Base-by-base conservation (phyloP, 768 basidiomycete genomes). In the Leccinum disarticulatum region DNA sequence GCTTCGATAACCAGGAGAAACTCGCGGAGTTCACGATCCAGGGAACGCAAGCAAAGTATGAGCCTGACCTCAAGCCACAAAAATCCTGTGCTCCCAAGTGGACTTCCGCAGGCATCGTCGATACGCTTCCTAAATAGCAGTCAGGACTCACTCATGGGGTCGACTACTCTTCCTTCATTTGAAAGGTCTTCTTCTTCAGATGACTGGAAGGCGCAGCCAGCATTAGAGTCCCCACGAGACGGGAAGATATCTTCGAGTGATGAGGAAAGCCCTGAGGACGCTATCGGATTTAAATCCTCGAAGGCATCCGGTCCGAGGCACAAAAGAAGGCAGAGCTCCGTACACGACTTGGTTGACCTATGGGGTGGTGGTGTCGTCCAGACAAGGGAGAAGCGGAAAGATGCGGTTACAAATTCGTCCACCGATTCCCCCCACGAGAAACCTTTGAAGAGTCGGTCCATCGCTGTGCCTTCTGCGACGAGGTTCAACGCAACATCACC, bases 291-390 rank as follows among this genome's bases (percentile, higher is more conserved):
- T 51, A 71, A 62, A 55, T 52, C 62, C 52, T 57, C 70, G 59
- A 70, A 66, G 54, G 59, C 65, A 33, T 64, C 69, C 17, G 68
- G 68, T 60, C 65, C 72, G 54, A 74, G 71, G 54, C 68, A 74
- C 46, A 80, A 73, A 64, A 78, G 82, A 43, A 76, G 91, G 62
- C 90, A 93, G 76, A 87, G 85, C 66, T 93, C 92, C 13, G 90
- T 93, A 25, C 90, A 94, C 66, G 88, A 93, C 67, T 70, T 93
- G 57, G 88, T 93, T 30, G 88, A 89, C 69, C 71, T 93, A 30
- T 92, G 87, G 79, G 89, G 89, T 46, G 88, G 88, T 7, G 79
- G 80, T 14, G 61, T 77, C 59, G 62, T 65, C 52, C 76, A 71
- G 61, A 69, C 68, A 25, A 82, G 79, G 64, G 81, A 83, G 63